Base-by-base conservation (phyloP, 805 yeast species). In the Metschnikowia chrysomelidarum region DNA sequence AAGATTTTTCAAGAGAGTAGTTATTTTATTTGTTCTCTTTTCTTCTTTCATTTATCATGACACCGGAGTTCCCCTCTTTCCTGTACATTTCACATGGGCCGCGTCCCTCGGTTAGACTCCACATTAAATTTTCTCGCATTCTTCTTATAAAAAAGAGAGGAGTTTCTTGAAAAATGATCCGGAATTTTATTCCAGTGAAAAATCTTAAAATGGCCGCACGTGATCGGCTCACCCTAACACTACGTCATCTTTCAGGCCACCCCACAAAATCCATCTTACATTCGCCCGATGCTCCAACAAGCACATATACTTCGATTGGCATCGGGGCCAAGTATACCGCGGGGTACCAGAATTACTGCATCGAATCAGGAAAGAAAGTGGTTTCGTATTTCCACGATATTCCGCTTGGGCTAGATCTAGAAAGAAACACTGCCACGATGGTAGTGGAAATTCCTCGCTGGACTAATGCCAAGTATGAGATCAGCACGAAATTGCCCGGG, bases 381-480 rank as follows among this genome's bases (percentile, higher is more conserved):
- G 75, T 77, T 1, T 81, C 88, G 0, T 80, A 61, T 53, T 81
- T 84, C 62, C 94, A 84, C 53, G 94, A 84, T 53, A 62, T 82
- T 3, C 87, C 89, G 2, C 47, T 83, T 7, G 65, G 62, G 8
- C 55, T 80, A 7, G 62, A 79, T 42, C 41, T 47, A n/a, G 49
- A 51, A 1, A 51, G 51, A 10, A 51, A 43, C 7, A 64, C 67
- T 12, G 80, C 78, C 15, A 73, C 75, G 49, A 82, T 87, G 85
- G 75, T 93, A 54, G 97, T 93, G 46, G 98, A 93, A 70, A 88
- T 93, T 50, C 98, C 98, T 60, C 84, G 98, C 67, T 91, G 97
- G 97, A 77, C 95, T 58, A 93, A 93, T 62, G 98, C 97, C 49
- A 93, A 93, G 74, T 75, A 89, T 64, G 98, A 93, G 68, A 88